Evolutionary conservation across 2,329 filamentous ascomycete species (phyloP), one percentile per base, ranked within the genome.

Genomic region (Calonectria multiphialidica): DNA sequence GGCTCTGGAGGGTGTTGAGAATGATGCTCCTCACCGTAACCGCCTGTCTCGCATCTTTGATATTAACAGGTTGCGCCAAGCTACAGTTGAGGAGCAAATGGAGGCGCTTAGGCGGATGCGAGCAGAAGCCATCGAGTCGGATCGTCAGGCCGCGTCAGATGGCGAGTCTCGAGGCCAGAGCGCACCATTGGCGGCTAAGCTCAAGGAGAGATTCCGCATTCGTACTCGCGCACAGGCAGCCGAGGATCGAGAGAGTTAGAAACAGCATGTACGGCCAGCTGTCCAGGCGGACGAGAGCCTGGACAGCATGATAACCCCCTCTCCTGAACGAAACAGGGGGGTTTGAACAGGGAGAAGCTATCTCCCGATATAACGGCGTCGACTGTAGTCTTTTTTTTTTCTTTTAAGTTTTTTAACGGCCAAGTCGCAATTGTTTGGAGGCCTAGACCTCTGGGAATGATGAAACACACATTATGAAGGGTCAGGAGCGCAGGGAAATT

Each of bases 41-140:
- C 86, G 90, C 25, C 78, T 87, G 5, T 88, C 88, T 0, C 87
- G 90, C 4, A 79, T 92, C 5, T 84, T 92, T 47, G 90, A 92
- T 75, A 83, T 91, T 55, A 87, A 89, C 73, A 83, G 89, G 53
- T 82, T 93, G 21, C 87, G 90, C 13, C 86, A 91, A 71, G 90
- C 90, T n/a, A 84, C 90, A 0, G 85, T 88, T 4, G 89, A 92
- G 75, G 91, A 93, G 81, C 89, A 90, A n/a, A 90, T 93, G 66
- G 89, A 88, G 67, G 88, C 87, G 7, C 84, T 93, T 6, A 86
- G 91, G 42, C 87, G 87, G 65, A 82, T 82, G 80, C 80, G 82
- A 50, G 78, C 78, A 9, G 79, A 80, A 63, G 70, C 72, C 2
- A 70, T 76, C n/a, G 78, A 78, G 35, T 62, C 70, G 18, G 75